Conservation (phyloP, 805 yeast genomes). For the Candida railenensis region DNA sequence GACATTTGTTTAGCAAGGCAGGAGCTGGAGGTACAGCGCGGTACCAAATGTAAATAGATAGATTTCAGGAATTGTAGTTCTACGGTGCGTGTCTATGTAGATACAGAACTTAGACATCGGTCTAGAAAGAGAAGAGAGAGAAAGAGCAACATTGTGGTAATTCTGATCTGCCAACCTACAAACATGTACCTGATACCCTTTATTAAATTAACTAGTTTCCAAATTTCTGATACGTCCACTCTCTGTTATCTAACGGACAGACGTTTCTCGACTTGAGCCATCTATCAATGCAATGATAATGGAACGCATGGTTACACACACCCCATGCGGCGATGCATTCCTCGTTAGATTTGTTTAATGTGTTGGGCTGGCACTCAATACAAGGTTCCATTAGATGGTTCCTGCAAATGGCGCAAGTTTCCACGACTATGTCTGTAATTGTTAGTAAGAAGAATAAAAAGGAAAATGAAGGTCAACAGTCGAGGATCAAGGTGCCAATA, state of each 20-base stretch:
- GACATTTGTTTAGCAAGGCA: too few relatives aligned
- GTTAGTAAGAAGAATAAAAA: conserved; percentile 14
- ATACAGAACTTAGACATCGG: too few relatives aligned
- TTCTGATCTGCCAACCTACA: too few relatives aligned
- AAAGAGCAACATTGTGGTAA: too few relatives aligned
- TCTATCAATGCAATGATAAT: conserved; percentile 90
- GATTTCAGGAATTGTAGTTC: too few relatives aligned
- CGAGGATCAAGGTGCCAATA: background rate
- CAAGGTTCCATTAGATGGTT: conserved; percentile 98
- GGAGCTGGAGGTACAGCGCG: too few relatives aligned
- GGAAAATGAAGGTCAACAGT: background rate
- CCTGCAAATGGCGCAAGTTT: conserved; percentile 96
- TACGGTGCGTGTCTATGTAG: too few relatives aligned
- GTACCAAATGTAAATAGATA: too few relatives aligned
- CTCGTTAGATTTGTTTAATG: conserved; percentile 55
- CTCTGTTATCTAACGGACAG: conserved; percentile 93
- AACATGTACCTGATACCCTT: background rate
- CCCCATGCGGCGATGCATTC: conserved; percentile 98
- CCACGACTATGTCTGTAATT: conserved; percentile 73
- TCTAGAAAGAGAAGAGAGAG: too few relatives aligned
- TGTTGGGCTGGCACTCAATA: conserved; percentile 91
- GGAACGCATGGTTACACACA: conserved; percentile 96
- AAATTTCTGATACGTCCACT: conserved; percentile 73
- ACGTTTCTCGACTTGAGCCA: conserved; percentile 95
- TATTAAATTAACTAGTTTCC: conserved; percentile 46